A percentile compares a stretch with the other conserved stretches of the same genome.
These are phyloP conservation scores for Cucumis cinereus DNA, from an alignment of 306 rosid genomes.

Conservation along the genomic window DNA sequence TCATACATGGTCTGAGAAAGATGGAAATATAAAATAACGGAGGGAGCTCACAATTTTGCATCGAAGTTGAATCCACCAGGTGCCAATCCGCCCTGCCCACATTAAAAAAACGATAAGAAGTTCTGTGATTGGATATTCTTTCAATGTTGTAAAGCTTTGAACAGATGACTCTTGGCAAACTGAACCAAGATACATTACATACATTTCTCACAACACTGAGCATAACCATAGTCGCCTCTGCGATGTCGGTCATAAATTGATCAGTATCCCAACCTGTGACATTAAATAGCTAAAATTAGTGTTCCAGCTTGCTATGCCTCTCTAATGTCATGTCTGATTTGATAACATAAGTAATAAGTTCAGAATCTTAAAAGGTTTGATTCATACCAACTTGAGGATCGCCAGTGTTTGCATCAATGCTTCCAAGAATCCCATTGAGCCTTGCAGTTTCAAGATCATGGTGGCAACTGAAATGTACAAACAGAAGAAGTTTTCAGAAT, in stretches of 20 bases:
- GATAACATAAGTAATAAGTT: background rate
- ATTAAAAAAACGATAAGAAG: background rate
- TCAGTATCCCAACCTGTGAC: conserved; percentile 91
- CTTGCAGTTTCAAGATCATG: conserved; percentile 98
- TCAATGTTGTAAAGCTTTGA: background rate
- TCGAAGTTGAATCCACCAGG: conserved; percentile 99
- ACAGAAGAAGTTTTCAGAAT: conserved; percentile 1
- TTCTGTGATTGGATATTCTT: background rate
- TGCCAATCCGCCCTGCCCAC: conserved; percentile 68
- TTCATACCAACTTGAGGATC: conserved; percentile 87
- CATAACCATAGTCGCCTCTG: conserved; percentile 84
- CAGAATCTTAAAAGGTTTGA: background rate
- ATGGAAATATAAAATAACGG: background rate
- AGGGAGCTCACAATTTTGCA: conserved; percentile 67
- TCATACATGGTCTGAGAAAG: background rate
- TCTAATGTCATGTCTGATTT: background rate
- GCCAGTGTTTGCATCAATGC: conserved; percentile 85
- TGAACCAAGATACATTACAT: conserved; percentile 5
- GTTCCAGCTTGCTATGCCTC: background rate
- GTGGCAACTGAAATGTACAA: conserved; percentile 48
- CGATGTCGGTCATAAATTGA: conserved; percentile 81
- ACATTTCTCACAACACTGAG: conserved; percentile 71
- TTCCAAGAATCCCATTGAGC: conserved; percentile 75
- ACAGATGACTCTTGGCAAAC: background rate
- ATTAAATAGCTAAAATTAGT: background rate